Conservation (phyloP, 192 early-diverging fungal genomes). For the Coemansia nantahalensis region DNA sequence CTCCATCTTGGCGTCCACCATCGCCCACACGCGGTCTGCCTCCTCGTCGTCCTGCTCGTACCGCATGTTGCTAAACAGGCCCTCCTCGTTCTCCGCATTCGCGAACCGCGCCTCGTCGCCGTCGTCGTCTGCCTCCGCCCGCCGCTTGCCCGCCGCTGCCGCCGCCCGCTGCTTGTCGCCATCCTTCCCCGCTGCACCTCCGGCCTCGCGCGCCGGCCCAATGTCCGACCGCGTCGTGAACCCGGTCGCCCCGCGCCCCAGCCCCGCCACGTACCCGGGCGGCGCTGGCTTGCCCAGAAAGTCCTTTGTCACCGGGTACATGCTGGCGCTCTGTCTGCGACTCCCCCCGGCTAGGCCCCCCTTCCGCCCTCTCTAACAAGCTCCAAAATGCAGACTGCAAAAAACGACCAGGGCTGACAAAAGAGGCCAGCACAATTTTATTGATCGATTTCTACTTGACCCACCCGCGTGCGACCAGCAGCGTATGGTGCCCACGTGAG, state of each 20-base stretch:
- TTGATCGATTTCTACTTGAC: too few species aligned
- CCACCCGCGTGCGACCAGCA: too few species aligned
- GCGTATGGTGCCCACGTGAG: too few species aligned
- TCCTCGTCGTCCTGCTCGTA: conserved; percentile 98
- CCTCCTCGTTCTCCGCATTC: conserved; percentile 93
- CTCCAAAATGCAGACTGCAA: neutral
- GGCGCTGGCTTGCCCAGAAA: conserved; percentile 92
- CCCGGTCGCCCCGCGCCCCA: conserved; percentile 95
- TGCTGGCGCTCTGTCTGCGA: too few species aligned
- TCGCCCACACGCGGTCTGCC: conserved; percentile 88
- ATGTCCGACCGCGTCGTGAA: conserved; percentile 99
- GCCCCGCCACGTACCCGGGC: conserved; percentile 94
- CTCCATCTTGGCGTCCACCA: conserved; percentile 89
- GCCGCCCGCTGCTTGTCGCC: neutral
- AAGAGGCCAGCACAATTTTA: too few species aligned
- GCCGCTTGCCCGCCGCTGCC: too few species aligned
- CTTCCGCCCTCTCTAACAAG: too few species aligned
- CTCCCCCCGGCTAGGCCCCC: too few species aligned
- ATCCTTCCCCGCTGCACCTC: conserved; percentile 9
- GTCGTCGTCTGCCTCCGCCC: conserved; percentile 1
- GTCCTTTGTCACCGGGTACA: conserved; percentile 66
- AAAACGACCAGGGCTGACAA: too few species aligned
- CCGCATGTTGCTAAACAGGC: conserved; percentile 79
- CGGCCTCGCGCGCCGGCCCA: conserved; percentile 87
- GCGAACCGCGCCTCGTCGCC: conserved; percentile 53